Evolutionary conservation across 768 basidiomycete genomes (phyloP).

Genomic region (Hydnomerulius pinastri): DNA sequence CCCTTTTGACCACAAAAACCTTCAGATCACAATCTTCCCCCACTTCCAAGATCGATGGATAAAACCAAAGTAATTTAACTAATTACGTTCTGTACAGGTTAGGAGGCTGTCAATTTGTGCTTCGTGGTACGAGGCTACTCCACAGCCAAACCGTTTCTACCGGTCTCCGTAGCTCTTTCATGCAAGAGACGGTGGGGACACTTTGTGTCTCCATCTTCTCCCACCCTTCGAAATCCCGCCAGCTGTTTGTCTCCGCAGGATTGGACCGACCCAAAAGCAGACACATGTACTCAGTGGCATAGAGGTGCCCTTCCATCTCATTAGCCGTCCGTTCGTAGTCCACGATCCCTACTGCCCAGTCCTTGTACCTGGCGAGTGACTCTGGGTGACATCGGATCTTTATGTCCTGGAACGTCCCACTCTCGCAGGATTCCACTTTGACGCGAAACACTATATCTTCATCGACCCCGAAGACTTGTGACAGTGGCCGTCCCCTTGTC

Average conservation of each 20-base stretch:
- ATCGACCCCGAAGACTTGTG: neutral
- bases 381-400: neutral
- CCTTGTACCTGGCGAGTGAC: neutral
- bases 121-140: no score
- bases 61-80: neutral
- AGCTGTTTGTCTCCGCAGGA: no score
- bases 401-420: neutral
- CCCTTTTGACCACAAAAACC: neutral
- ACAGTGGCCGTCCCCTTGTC: neutral
- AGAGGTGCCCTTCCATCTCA: neutral
- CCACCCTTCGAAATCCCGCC: neutral
- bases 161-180: neutral
- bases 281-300: neutral
- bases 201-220: neutral
- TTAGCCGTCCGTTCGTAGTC: neutral
- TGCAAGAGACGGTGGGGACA: neutral
- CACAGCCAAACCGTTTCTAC: neutral
- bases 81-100: neutral
- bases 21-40: neutral
- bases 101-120: neutral
- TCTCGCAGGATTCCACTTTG: neutral
- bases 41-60: neutral
- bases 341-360: neutral
- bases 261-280: neutral
- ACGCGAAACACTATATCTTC: neutral